These are phyloP conservation scores for Schizosaccharomyces osmophilus DNA, from an alignment of 805 yeast species.

Conservation along the genomic window DNA sequence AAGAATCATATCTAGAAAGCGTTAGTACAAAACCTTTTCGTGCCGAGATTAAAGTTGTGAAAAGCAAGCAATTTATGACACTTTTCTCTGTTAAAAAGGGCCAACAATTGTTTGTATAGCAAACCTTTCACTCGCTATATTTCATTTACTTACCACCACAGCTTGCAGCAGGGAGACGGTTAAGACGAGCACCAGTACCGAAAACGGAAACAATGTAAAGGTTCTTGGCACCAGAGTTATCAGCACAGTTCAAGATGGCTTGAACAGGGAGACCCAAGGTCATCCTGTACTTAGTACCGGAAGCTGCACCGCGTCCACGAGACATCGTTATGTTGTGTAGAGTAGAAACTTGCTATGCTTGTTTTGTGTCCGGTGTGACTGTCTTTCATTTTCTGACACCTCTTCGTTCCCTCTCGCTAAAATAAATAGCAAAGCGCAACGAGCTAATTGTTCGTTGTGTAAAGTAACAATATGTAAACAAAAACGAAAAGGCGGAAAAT, in stretches of 20 bases:
- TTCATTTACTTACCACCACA: constrained; percentile 69
- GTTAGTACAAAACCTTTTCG: background rate
- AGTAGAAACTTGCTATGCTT: background rate
- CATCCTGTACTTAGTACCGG: constrained; percentile 99
- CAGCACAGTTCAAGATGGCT: constrained; percentile 99
- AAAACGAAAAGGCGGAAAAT: too few species aligned
- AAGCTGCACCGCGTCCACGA: constrained; percentile 37
- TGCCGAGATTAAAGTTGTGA: background rate
- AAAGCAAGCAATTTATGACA: too few species aligned
- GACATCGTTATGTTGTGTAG: background rate
- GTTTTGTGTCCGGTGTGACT: background rate
- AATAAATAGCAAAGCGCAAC: background rate
- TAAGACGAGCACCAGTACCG: constrained; percentile 98
- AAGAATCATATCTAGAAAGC: constrained; percentile 15
- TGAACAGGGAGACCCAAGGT: constrained; percentile 99
- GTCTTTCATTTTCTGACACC: background rate
- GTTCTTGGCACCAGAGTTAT: constrained; percentile 99
- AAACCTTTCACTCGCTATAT: too few species aligned
- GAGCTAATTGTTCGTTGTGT: too few species aligned
- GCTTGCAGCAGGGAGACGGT: constrained; percentile 99
- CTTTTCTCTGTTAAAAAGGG: too few species aligned
- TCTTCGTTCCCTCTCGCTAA: background rate
- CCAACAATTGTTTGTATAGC: too few species aligned
- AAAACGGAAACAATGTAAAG: constrained; percentile 95
- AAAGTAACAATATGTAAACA: too few species aligned